A percentile compares a stretch with the other conserved stretches of the same genome.
Evolutionary conservation across 768 basidiomycete genomes (phyloP).

Genomic region (Trametes cinnabarina): DNA sequence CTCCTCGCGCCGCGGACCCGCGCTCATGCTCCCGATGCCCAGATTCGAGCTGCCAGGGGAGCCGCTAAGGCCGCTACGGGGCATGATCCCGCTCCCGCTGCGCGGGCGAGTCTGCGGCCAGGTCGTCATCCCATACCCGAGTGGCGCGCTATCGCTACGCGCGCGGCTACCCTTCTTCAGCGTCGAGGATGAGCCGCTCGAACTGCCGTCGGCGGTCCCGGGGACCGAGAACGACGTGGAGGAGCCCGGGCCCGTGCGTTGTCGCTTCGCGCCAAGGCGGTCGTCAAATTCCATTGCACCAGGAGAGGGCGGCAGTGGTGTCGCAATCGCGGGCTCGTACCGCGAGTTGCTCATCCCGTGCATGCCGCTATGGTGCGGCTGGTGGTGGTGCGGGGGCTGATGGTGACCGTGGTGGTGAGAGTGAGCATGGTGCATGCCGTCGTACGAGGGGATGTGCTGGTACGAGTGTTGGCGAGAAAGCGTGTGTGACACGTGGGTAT

Average conservation of each 20-base stretch:
- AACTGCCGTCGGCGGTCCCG: conserved; percentile 10
- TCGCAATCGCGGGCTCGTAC: conserved; percentile 28
- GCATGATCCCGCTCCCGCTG: conserved; percentile 37
- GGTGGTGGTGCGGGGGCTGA: conserved; percentile 33
- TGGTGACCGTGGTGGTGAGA: conserved; percentile 6
- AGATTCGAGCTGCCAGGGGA: conserved; percentile 5
- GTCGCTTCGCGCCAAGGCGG: conserved; percentile 46
- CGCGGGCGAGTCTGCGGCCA: conserved; percentile 36
- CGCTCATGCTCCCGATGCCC: background rate
- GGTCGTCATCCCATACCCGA: conserved; percentile 48
- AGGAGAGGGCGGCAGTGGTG: conserved; percentile 35
- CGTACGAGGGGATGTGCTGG: conserved; percentile 53
- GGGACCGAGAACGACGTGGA: conserved; percentile 12
- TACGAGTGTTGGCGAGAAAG: conserved; percentile 62
- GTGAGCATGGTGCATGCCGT: conserved; percentile 46
- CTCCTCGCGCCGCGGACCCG: conserved; percentile 18
- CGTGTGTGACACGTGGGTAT: conserved; percentile 37
- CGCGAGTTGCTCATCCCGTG: conserved; percentile 25
- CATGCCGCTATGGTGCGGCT: conserved; percentile 10
- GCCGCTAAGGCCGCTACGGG: conserved; percentile 9
- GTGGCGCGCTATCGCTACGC: conserved; percentile 65
- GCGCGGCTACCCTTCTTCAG: conserved; percentile 42
- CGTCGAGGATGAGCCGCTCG: conserved; percentile 1
- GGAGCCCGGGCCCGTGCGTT: conserved; percentile 38
- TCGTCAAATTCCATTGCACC: conserved; percentile 33